phyloP scores from a whole-genome alignment of 371 early-diverging fungal genomes.

The Globomyces sp. region DNA sequence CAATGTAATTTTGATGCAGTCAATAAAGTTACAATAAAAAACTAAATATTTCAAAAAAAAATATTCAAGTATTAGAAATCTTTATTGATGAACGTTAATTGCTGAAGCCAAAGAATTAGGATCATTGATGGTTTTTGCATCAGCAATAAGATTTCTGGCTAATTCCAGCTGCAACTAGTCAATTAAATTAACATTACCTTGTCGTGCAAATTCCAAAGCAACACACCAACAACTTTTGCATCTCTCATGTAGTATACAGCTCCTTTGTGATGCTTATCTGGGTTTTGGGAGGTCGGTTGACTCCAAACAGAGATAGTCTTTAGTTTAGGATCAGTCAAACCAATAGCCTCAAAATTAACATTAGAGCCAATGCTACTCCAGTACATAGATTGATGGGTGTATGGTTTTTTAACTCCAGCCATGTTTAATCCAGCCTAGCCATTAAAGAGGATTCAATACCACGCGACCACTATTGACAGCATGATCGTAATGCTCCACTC shows the following conservation, averaged over 20 bases:
- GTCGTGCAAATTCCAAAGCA: conserved; percentile 70
- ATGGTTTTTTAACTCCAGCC: conserved; percentile 48
- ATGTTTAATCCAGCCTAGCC: conserved; percentile 50
- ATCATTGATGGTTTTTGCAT: conserved; percentile 16
- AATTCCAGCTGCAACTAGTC: conserved; percentile 37
- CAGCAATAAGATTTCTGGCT: conserved; percentile 65
- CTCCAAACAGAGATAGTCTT: conserved; percentile 74
- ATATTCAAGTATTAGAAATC: not conserved
- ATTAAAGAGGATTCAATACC: conserved; percentile 55
- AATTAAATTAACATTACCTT: conserved; percentile 31
- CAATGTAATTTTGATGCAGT: not conserved
- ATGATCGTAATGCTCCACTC: conserved; percentile 63
- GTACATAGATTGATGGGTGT: conserved; percentile 75
- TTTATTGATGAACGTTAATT: conserved; percentile 17
- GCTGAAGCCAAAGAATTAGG: conserved; percentile 8
- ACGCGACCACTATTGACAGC: conserved; percentile 72
- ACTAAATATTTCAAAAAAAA: not conserved
- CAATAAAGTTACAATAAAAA: not conserved
- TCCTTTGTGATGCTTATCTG: conserved; percentile 63
- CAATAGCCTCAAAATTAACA: conserved; percentile 74
- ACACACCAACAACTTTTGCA: conserved; percentile 49
- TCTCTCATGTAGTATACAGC: conserved; percentile 68
- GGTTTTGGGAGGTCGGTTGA: conserved; percentile 24
- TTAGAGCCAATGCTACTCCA: conserved; percentile 73
- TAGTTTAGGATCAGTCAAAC: conserved; percentile 63